Base-by-base conservation (phyloP, 2,329 filamentous ascomycete genomes). In the Coccinonectria pachysandricola region DNA sequence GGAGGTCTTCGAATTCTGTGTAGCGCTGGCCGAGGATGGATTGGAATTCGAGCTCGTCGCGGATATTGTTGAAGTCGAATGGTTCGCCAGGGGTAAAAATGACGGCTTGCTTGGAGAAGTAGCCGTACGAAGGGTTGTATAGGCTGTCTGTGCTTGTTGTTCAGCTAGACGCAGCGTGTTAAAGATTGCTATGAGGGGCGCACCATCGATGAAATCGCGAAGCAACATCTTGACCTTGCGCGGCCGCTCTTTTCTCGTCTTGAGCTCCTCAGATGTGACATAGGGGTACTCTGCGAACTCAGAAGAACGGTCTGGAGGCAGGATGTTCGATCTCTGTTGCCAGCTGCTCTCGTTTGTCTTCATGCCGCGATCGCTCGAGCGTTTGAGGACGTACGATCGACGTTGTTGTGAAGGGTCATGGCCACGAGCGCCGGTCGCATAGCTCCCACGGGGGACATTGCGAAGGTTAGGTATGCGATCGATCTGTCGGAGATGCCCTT, bases 201-300 rank as follows among this genome's bases (percentile, higher is more conserved):
- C 46, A 86, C 82, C 87, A 55, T 98, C 91, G 50, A 98, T 91
- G 50, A 98, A 98, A 65, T 98, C 92, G 40, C 92, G 73, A 52
- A 92, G 82, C 48, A 95, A 62, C 91, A 98, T 98, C 71, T 94
- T 95, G 41, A 94, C 87, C 53, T 81, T 71, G 48, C 72, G 73
- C 22, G 91, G 91, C 47, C 91, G 67, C 50, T 93, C 79, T 27
- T 63, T 76, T 28, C 81, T 69, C 40, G 57, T 63, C 41, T 79
- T 76, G 40, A 98, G 61, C 35, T 85, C 77, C 39, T 79, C 68
- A n/a, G 85, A 73, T 7, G 86, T 93, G 24, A 98, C 80, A 50
- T 79, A 75, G 1, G 91, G 87, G 48, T 84, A 94, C 46, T 72
- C 68, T 35, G 75, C 69, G 53, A 87, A 87, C 54, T 96, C 87